Base-by-base conservation (phyloP, 176 grass and related monocot species). In the Carex scoparia region DNA sequence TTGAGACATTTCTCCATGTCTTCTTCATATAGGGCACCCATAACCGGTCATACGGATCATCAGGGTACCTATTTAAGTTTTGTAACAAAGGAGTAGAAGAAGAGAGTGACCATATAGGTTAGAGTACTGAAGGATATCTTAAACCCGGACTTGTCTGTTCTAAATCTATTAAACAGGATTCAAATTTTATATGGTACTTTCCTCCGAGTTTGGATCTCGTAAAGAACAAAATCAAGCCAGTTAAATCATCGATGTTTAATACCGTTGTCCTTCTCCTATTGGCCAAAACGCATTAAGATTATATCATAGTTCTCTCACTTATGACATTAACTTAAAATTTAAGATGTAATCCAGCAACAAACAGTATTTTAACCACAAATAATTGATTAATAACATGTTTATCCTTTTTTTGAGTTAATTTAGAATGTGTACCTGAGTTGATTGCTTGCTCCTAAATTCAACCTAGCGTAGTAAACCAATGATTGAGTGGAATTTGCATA, bases 401-500 rank as follows among this genome's bases (percentile, higher is more conserved):
- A 5, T 86, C 83, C 71, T 64, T 54, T 80, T 85, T 12, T 14
- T 65, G 0, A 48, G 9, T 73, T 15, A 33, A 15, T 77, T 77
- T 77, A 56, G 79, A 56, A 51, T 82, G 74, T 30, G 83, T 87
- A 86, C 85, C 67, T 85, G 64, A 18, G 57, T 61, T 10, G 15
- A 87, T 65, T 33, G 61, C 66, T 89, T 87, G 59, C 84, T 31
- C 62, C 73, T 42, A 81, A 65, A 78, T 53, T 55, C 10, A 0
- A 2, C 48, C 3, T 84, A 10, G 40, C 53, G 14, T 49, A 59
- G 59, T 64, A 10, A 27, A 75, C 61, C 12, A 89, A 59, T 0
- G 83, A 88, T 57, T 89, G 89, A 14, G 66, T 91, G 61, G 86
- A 65, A 86, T 89, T 94, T n/a, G 32, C 64, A 59, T 31, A 9